Evolutionary conservation across 164 flowering plant species (phyloP).

Genomic region (Berberis vulgaris): DNA sequence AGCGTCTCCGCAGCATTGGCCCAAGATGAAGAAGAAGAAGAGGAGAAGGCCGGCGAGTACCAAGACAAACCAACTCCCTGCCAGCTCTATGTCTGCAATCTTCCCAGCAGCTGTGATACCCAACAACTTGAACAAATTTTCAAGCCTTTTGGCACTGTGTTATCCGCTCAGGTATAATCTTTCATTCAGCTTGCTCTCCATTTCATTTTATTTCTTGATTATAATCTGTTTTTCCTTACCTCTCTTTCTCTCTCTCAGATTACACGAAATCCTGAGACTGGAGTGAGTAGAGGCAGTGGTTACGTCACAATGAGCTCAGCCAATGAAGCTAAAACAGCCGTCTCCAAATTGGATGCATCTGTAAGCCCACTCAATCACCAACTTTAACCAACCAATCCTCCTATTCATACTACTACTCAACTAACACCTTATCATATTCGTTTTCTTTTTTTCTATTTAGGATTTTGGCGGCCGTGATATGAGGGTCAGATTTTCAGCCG

Average conservation of each 20-base stretch:
- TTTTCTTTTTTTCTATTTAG: slow-evolving; percentile 16
- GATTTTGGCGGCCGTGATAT: slow-evolving; percentile 45
- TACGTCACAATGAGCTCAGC: slow-evolving; percentile 14
- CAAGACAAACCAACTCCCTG: slow-evolving; percentile 5
- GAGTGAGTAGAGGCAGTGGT: slow-evolving; percentile 36
- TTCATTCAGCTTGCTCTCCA: background rate
- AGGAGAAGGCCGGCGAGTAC: no score
- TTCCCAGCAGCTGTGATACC: slow-evolving; percentile 31
- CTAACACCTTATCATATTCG: background rate
- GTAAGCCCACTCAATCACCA: slow-evolving; percentile 18
- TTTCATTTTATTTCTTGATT: background rate
- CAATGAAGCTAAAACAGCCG: slow-evolving; percentile 35
- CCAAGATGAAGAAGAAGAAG: no score
- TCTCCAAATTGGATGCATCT: slow-evolving; percentile 37
- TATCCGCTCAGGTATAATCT: slow-evolving; percentile 26
- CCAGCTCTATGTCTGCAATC: slow-evolving; percentile 39
- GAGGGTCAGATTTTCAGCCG: slow-evolving; percentile 27
- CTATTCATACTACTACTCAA: no score
- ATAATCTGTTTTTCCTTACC: slow-evolving; percentile 2
- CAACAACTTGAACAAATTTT: slow-evolving; percentile 26
- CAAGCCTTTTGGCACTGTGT: slow-evolving; percentile 31
- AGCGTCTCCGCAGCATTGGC: no score
- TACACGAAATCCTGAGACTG: slow-evolving; percentile 35
- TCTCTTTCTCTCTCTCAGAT: slow-evolving; percentile 23
- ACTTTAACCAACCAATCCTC: background rate